phyloP scores from a whole-genome alignment of 352 stramenopile genomes.

The Globisporangium solare region DNA sequence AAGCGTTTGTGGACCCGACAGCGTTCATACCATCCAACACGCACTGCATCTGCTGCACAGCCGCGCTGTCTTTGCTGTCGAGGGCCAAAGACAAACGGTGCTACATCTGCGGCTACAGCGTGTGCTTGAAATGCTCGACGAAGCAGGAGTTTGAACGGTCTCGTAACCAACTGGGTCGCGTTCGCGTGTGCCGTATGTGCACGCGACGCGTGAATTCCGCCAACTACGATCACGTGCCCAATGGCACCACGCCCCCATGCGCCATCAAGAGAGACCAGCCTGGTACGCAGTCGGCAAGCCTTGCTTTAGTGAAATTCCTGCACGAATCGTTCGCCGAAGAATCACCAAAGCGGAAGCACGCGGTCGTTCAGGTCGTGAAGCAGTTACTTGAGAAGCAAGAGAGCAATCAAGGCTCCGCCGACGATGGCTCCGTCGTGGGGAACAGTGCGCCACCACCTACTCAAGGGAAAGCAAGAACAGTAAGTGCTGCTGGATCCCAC shows the following conservation, averaged over 20 bases:
- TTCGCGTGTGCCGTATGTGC: slow-evolving; percentile 53
- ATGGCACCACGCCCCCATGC: slow-evolving; percentile 16
- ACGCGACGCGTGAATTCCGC: slow-evolving; percentile 46
- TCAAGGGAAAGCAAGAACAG: too few species aligned
- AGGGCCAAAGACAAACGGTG: slow-evolving; percentile 36
- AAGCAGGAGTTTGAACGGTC: slow-evolving; percentile 31
- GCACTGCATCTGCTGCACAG: slow-evolving; percentile 28
- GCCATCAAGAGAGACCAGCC: slow-evolving; percentile 22
- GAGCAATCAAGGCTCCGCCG: not conserved
- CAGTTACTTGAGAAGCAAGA: slow-evolving; percentile 33
- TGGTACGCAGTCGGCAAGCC: slow-evolving; percentile 16
- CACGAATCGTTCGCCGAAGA: slow-evolving; percentile 37
- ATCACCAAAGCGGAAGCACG: slow-evolving; percentile 21
- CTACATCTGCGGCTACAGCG: slow-evolving; percentile 52
- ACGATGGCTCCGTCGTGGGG: too few species aligned
- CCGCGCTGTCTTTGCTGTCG: slow-evolving; percentile 15
- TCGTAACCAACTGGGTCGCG: slow-evolving; percentile 20
- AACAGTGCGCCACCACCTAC: not conserved
- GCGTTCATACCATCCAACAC: slow-evolving; percentile 21
- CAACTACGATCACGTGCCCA: slow-evolving; percentile 41
- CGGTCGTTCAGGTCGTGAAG: slow-evolving; percentile 47
- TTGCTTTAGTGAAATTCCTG: slow-evolving; percentile 31
- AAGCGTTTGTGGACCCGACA: slow-evolving; percentile 28
- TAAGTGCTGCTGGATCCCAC: too few species aligned
- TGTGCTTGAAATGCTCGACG: slow-evolving; percentile 45